Conservation (phyloP, 2,329 filamentous ascomycete genomes). For the Cytospora chrysosperma region DNA sequence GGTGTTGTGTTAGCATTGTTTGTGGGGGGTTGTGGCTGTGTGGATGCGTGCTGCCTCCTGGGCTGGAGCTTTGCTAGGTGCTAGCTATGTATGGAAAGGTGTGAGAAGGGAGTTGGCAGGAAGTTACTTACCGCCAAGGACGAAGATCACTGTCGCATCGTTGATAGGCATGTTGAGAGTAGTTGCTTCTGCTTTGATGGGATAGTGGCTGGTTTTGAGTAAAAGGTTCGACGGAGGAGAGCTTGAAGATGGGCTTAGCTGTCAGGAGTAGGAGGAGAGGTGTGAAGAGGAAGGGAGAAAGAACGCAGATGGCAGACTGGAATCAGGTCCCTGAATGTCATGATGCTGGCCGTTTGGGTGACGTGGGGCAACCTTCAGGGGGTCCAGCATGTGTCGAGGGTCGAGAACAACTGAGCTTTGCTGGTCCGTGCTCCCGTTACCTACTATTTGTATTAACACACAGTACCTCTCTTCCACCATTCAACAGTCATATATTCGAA, state of each 20-base stretch:
- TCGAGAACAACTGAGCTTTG: conserved; percentile 14
- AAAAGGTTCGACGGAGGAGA: neutral
- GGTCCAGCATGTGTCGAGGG: conserved; percentile 5
- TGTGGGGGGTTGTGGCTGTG: neutral
- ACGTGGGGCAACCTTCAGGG: conserved; percentile 17
- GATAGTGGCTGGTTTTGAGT: neutral
- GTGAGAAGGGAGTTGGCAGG: too few species aligned
- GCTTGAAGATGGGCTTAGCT: neutral
- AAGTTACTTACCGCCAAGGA: conserved; percentile 20
- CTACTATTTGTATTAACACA: too few species aligned
- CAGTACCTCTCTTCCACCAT: too few species aligned
- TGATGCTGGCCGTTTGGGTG: conserved; percentile 15
- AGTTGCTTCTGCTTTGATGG: neutral
- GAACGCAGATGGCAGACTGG: conserved; percentile 2
- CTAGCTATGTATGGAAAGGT: neutral
- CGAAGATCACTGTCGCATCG: conserved; percentile 26
- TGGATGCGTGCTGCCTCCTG: neutral
- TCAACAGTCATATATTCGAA: neutral
- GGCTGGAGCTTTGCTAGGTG: too few species aligned
- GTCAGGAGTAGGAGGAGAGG: neutral
- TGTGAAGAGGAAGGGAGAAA: neutral
- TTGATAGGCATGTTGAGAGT: conserved; percentile 25
- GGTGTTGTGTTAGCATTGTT: neutral
- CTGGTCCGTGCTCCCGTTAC: conserved; percentile 7
- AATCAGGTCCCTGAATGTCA: conserved; percentile 9